These are phyloP conservation scores for Pseudopithomyces chartarum DNA, from an alignment of 2,329 filamentous ascomycete species.

Conservation along the genomic window DNA sequence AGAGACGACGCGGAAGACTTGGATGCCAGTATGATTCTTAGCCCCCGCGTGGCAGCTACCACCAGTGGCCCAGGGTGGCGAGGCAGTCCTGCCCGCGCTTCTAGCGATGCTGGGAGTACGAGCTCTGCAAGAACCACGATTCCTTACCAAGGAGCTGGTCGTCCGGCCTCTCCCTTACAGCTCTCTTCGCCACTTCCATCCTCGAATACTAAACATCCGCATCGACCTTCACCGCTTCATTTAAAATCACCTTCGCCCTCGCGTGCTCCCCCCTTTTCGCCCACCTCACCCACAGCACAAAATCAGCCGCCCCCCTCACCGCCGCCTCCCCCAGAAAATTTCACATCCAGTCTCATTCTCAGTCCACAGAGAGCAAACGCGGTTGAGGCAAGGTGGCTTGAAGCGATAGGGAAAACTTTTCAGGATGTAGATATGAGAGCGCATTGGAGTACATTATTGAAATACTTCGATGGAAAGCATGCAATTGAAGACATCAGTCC, in stretches of 20 bases:
- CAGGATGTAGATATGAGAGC: slow-evolving; percentile 59
- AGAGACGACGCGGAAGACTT: slow-evolving; percentile 25
- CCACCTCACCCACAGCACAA: slow-evolving; percentile 9
- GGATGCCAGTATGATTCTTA: slow-evolving; percentile 36
- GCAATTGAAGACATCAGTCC: slow-evolving; percentile 85
- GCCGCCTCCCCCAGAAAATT: slow-evolving; percentile 20
- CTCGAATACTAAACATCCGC: slow-evolving; percentile 25
- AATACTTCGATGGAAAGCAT: slow-evolving; percentile 85
- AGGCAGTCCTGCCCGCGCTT: slow-evolving; percentile 32
- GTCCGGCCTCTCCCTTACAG: slow-evolving; percentile 30
- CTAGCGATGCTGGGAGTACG: slow-evolving; percentile 42
- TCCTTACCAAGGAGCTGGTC: slow-evolving; percentile 21
- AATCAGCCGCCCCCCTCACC: slow-evolving; percentile 13
- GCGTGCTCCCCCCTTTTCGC: slow-evolving; percentile 20
- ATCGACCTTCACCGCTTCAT: slow-evolving; percentile 40
- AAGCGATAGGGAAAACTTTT: slow-evolving; percentile 44
- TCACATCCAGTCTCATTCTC: slow-evolving; percentile 58
- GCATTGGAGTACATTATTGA: slow-evolving; percentile 74
- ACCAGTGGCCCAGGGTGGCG: slow-evolving; percentile 19
- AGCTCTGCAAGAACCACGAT: slow-evolving; percentile 44
- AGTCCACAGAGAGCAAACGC: slow-evolving; percentile 80
- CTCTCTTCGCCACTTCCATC: slow-evolving; percentile 11
- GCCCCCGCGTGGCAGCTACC: slow-evolving; percentile 27
- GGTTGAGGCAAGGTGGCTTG: slow-evolving; percentile 74
- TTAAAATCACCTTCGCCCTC: slow-evolving; percentile 37